Percentiles rank a stretch among this genome's conserved stretches.
Conservation (phyloP, 148 eudicot species). For the Vaccinium darrowii region DNA sequence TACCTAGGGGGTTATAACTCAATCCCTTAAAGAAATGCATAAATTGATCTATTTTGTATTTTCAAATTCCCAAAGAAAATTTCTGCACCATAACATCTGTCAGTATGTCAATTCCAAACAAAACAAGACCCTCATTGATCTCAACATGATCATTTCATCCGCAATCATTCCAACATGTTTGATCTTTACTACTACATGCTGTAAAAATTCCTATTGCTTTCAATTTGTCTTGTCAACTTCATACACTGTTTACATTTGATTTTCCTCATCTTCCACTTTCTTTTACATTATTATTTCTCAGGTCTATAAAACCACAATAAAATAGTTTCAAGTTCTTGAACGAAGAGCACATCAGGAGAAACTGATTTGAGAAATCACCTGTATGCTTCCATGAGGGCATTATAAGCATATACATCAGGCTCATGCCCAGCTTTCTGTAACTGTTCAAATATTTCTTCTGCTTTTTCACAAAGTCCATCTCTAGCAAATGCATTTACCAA, state of each 20-base stretch:
- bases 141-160: background rate
- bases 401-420: slow-evolving; percentile 91
- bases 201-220: background rate
- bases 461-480: slow-evolving; percentile 89
- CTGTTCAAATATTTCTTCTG: slow-evolving; percentile 84
- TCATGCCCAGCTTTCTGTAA: slow-evolving; percentile 75
- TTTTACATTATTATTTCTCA: background rate
- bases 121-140: background rate
- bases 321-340: background rate
- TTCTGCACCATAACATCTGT: background rate
- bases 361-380: slow-evolving; percentile 42
- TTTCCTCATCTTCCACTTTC: background rate
- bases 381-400: slow-evolving; percentile 94
- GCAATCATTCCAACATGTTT: background rate
- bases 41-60: background rate
- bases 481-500: slow-evolving; percentile 85
- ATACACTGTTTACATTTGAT: background rate
- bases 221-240: background rate
- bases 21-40: background rate
- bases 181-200: background rate
- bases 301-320: background rate
- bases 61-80: background rate
- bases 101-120: background rate
- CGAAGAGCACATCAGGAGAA: background rate
- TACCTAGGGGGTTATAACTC: background rate